These are phyloP conservation scores for Rubia balearica DNA, from an alignment of 305 asterid genomes.

Conservation along the genomic window DNA sequence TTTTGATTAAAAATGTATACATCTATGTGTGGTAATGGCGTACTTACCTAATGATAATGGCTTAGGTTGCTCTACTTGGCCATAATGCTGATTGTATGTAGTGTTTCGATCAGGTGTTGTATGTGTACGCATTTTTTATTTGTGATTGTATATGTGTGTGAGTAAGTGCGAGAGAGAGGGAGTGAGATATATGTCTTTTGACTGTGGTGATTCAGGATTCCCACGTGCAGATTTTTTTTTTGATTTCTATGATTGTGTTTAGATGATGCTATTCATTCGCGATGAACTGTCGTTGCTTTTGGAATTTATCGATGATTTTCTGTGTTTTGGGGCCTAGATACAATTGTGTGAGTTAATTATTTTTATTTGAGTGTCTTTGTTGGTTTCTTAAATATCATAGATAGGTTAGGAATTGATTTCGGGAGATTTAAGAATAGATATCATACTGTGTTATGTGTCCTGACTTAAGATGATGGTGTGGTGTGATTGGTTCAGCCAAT, in stretches of 20 bases:
- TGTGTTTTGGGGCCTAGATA: background rate
- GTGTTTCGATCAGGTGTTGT: no score
- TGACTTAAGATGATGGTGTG: background rate
- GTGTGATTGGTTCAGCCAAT: background rate
- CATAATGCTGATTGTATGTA: no score
- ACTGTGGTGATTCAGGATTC: background rate
- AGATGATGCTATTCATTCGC: background rate
- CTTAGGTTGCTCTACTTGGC: no score
- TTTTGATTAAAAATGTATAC: no score
- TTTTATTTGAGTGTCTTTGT: background rate
- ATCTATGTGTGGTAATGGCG: no score
- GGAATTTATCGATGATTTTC: background rate
- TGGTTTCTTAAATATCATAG: background rate
- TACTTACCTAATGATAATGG: no score
- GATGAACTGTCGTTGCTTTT: background rate
- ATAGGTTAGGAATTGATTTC: background rate
- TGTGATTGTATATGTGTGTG: no score
- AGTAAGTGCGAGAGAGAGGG: no score
- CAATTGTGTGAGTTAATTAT: background rate
- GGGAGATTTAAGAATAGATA: background rate
- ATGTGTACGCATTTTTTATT: no score
- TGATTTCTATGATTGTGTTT: background rate
- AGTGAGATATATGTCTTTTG: background rate
- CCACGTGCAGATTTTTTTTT: slow-evolving; percentile 10
- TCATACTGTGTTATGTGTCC: background rate